phyloP scores from a whole-genome alignment of 345 rosid genomes.

The Diplotaxis tenuifolia region DNA sequence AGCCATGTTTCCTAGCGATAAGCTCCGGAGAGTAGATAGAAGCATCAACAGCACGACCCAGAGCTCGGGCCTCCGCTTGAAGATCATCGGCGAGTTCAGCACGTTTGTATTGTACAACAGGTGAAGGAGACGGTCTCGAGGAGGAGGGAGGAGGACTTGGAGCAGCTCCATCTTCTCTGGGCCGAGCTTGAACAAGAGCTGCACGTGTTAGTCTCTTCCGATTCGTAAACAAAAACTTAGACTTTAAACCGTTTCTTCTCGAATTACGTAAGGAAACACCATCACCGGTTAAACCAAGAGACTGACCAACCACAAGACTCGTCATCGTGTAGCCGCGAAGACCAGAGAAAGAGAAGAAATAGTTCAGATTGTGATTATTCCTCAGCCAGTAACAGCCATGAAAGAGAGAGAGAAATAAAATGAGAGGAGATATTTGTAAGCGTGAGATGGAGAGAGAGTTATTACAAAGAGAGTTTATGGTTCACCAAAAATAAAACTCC shows the following conservation, averaged over 20 bases:
- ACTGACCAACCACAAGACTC: constrained; percentile 34
- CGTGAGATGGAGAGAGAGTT: constrained; percentile 2
- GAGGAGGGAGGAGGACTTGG: constrained; percentile 23
- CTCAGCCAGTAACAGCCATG: not conserved
- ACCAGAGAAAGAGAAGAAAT: not conserved
- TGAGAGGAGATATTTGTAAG: not conserved
- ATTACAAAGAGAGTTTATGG: not conserved
- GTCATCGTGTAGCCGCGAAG: constrained; percentile 17
- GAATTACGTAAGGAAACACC: constrained; percentile 5
- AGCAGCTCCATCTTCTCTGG: constrained; percentile 33
- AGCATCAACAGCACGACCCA: constrained; percentile 83
- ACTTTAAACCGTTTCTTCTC: constrained; percentile 8
- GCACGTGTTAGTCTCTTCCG: constrained; percentile 34
- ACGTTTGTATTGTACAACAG: constrained; percentile 31
- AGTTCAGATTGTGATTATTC: not conserved
- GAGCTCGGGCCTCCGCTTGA: constrained; percentile 83
- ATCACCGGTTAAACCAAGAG: constrained; percentile 24
- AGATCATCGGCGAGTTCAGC: constrained; percentile 64
- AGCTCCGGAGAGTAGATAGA: constrained; percentile 69
- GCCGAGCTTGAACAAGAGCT: constrained; percentile 44
- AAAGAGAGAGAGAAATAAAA: not conserved
- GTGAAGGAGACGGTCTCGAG: constrained; percentile 7
- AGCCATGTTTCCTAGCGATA: constrained; percentile 60
- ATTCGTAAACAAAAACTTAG: constrained; percentile 2
- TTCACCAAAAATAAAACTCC: not conserved